A percentile compares a stretch with the other conserved stretches of the same genome.
Conservation (phyloP, 2,329 filamentous ascomycete species). For the Orbilia quercus region DNA sequence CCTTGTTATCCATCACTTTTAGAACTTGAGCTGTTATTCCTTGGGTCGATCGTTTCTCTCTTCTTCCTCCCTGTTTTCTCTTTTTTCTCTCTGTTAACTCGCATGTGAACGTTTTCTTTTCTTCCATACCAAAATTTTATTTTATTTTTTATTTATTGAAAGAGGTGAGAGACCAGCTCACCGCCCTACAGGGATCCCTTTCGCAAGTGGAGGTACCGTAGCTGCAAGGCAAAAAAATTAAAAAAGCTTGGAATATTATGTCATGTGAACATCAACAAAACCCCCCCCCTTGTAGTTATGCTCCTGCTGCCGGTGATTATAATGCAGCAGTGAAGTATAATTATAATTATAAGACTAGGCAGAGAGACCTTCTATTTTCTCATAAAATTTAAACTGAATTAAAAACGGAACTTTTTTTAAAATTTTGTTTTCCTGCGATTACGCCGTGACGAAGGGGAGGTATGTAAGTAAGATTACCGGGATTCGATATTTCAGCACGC, state of each 20-base stretch:
- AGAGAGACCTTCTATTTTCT: too few species aligned
- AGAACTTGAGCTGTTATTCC: too few species aligned
- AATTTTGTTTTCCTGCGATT: too few species aligned
- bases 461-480: not conserved
- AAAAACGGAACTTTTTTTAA: too few species aligned
- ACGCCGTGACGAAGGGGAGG: too few species aligned
- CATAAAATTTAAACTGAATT: too few species aligned
- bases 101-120: too few species aligned
- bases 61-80: not conserved
- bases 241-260: conserved; percentile 11
- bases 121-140: not conserved
- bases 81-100: not conserved
- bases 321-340: not conserved
- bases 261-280: conserved; percentile 8
- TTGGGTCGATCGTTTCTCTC: not conserved
- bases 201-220: too few species aligned
- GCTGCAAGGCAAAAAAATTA: too few species aligned
- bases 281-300: not conserved
- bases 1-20: too few species aligned
- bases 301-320: conserved; percentile 7
- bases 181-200: conserved; percentile 9
- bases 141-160: too few species aligned
- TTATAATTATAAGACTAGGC: too few species aligned
- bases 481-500: not conserved
- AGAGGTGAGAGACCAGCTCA: not conserved